phyloP scores from a whole-genome alignment of 805 yeast genomes.

The Ogataea corticis region DNA sequence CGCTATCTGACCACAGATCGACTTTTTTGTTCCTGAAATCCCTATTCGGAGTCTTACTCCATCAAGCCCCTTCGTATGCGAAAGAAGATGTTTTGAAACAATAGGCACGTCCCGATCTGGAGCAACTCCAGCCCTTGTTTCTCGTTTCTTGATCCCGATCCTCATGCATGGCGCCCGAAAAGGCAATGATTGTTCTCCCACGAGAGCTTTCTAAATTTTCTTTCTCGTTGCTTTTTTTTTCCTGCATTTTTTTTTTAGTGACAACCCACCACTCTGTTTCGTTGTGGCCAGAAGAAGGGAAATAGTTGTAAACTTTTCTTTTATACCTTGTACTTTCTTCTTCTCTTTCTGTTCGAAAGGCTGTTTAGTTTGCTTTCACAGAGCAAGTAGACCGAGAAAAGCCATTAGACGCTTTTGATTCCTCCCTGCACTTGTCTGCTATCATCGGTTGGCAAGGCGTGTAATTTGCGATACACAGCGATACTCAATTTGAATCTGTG shows the following conservation, averaged over 20 bases:
- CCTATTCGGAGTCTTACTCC: background rate
- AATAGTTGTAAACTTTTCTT: conserved; percentile 3
- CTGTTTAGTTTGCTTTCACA: conserved; percentile 1
- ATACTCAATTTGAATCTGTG: too few species aligned
- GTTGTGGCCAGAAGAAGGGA: conserved; percentile 1
- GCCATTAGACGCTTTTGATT: background rate
- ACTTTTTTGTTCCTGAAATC: conserved; percentile 1
- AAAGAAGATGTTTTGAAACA: background rate
- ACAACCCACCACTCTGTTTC: conserved; percentile 1
- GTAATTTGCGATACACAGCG: background rate
- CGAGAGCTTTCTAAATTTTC: background rate
- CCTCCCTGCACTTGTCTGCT: background rate
- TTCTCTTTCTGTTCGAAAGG: background rate
- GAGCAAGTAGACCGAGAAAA: background rate
- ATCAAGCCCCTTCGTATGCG: conserved; percentile 4
- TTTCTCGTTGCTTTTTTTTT: conserved; percentile 5
- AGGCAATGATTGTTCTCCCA: conserved; percentile 2
- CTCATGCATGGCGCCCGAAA: background rate
- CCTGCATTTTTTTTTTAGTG: conserved; percentile 1
- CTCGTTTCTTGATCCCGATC: background rate
- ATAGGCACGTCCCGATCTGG: background rate
- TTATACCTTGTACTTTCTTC: conserved; percentile 1
- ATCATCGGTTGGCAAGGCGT: conserved; percentile 1
- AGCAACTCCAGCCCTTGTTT: background rate
- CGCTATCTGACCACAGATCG: conserved; percentile 1